Percentiles rank a stretch among this genome's conserved stretches.
phyloP scores from a whole-genome alignment of 2,329 filamentous ascomycete species.

The Sporothrix pallida region DNA sequence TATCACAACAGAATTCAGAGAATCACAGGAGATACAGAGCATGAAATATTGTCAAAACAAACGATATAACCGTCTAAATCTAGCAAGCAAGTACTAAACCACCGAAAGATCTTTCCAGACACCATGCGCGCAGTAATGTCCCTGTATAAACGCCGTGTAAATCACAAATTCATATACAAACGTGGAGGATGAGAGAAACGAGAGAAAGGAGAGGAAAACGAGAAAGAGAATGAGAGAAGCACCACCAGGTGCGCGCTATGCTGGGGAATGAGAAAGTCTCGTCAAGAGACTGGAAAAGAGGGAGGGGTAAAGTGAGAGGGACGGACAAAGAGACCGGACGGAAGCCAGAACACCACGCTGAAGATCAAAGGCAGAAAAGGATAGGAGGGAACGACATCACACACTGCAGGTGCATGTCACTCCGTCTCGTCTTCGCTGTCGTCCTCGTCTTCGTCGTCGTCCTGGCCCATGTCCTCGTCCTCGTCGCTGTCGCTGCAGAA shows the following conservation, averaged over 20 bases:
- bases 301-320: not conserved
- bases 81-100: conserved; percentile 5
- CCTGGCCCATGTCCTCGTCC: conserved; percentile 63
- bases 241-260: conserved; percentile 27
- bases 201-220: not conserved
- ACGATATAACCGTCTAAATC: conserved; percentile 7
- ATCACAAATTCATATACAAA: not conserved
- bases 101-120: not conserved
- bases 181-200: not conserved
- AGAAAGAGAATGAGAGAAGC: not conserved
- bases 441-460: conserved; percentile 62
- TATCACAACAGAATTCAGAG: no score
- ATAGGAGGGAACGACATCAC: no score
- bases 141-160: not conserved
- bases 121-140: not conserved
- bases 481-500: conserved; percentile 74
- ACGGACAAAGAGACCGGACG: not conserved
- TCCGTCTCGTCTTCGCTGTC: conserved; percentile 58
- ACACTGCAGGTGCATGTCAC: not conserved
- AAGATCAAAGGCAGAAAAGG: not conserved
- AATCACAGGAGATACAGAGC: not conserved
- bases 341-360: conserved; percentile 19
- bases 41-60: not conserved
- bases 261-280: not conserved
- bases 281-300: not conserved